These are phyloP conservation scores for Talaromyces sp. DNA, from an alignment of 2,329 filamentous ascomycete genomes.

Conservation along the genomic window DNA sequence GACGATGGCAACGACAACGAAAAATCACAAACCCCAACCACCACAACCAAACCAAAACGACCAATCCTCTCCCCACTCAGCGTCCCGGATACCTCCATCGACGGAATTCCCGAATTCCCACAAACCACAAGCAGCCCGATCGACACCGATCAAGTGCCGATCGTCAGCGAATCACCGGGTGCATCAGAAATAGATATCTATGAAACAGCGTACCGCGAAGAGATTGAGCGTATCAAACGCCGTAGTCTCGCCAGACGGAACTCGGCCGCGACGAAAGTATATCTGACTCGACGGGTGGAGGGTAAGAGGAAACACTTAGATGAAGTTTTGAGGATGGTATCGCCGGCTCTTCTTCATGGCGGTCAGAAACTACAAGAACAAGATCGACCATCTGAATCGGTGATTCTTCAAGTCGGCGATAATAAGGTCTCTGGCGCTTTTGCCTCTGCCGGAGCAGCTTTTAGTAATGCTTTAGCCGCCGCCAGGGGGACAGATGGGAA, in stretches of 20 bases:
- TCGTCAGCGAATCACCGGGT: constrained; percentile 78
- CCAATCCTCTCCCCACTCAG: constrained; percentile 15
- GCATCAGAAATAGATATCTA: constrained; percentile 84
- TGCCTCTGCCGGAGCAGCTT: background rate
- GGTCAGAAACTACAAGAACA: background rate
- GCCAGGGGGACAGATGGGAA: background rate
- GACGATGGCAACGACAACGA: background rate
- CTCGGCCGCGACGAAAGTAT: constrained; percentile 50
- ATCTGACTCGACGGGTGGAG: constrained; percentile 50
- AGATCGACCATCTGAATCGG: constrained; percentile 9
- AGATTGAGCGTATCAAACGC: constrained; percentile 66
- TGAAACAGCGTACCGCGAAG: constrained; percentile 77
- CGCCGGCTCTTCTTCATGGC: constrained; percentile 8
- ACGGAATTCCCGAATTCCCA: constrained; percentile 29
- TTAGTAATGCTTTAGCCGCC: constrained; percentile 5
- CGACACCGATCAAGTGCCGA: constrained; percentile 29
- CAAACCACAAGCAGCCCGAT: constrained; percentile 24
- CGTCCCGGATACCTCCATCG: constrained; percentile 29
- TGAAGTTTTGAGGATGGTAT: constrained; percentile 28
- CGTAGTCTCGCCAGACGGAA: constrained; percentile 34
- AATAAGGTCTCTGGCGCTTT: background rate
- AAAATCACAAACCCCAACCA: constrained; percentile 14
- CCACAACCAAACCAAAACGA: background rate
- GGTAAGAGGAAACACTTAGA: constrained; percentile 26
- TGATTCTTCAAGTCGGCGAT: constrained; percentile 4